phyloP scores from a whole-genome alignment of 2,329 filamentous ascomycete species.

The Dactylellina haptotyla region DNA sequence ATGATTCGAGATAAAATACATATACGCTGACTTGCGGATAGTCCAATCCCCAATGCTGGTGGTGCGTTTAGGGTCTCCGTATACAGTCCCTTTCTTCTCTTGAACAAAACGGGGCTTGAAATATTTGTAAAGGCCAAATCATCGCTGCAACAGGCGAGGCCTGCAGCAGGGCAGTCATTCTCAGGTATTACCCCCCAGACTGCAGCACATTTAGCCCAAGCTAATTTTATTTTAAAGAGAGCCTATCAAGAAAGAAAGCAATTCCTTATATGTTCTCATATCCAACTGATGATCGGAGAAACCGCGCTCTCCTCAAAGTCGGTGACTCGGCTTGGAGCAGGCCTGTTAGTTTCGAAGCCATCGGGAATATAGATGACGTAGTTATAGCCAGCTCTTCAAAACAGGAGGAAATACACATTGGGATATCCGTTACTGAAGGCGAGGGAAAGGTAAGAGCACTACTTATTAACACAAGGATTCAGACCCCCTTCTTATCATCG shows the following conservation, averaged over 20 bases:
- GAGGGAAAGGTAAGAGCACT: constrained; percentile 74
- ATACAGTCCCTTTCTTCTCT: constrained; percentile 90
- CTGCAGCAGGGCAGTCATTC: constrained; percentile 82
- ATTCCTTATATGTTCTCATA: constrained; percentile 97
- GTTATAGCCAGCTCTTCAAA: constrained; percentile 78
- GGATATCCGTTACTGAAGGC: constrained; percentile 86
- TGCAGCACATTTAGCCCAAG: constrained; percentile 7
- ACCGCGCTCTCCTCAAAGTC: constrained; percentile 86
- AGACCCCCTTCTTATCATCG: background rate
- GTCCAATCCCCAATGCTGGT: constrained; percentile 84
- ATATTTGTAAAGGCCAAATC: constrained; percentile 89
- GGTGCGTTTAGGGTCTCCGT: constrained; percentile 96
- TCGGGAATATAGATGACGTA: constrained; percentile 90
- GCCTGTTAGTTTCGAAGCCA: constrained; percentile 96
- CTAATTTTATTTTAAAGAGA: constrained; percentile 34
- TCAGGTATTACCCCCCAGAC: constrained; percentile 44
- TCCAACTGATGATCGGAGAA: constrained; percentile 85
- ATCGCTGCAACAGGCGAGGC: constrained; percentile 82
- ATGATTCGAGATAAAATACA: background rate
- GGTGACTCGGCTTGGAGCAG: constrained; percentile 96
- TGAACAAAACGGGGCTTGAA: constrained; percentile 94
- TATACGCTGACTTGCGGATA: constrained; percentile 51
- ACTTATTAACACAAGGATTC: background rate
- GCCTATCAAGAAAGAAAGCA: constrained; percentile 70
- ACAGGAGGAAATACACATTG: constrained; percentile 85